Evolutionary conservation across 2,329 filamentous ascomycete genomes (phyloP).

Genomic region (Graphilbum sp.): DNA sequence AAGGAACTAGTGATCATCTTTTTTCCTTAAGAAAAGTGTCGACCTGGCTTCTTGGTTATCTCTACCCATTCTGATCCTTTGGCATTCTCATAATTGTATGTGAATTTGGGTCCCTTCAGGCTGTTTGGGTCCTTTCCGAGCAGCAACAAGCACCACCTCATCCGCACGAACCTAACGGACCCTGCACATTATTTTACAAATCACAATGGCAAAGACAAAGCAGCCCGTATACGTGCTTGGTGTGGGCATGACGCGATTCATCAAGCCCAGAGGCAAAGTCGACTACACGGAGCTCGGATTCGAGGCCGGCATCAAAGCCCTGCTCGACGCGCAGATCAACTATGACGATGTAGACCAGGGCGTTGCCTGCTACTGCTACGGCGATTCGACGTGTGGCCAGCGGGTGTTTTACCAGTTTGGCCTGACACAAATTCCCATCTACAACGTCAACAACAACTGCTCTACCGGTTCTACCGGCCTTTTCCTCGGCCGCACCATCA

Average conservation of each 20-base stretch:
- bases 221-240: constrained; percentile 69
- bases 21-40: neutral
- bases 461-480: constrained; percentile 87
- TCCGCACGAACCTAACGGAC: no score
- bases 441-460: constrained; percentile 99
- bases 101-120: no score
- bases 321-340: constrained; percentile 74
- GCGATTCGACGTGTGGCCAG: constrained; percentile 87
- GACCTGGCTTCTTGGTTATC: neutral
- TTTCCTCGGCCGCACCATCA: constrained; percentile 65
- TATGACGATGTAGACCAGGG: constrained; percentile 95
- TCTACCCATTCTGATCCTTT: neutral
- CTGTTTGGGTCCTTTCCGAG: no score
- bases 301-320: constrained; percentile 78
- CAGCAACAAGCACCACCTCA: no score
- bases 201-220: constrained; percentile 30
- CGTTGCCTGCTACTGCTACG: constrained; percentile 96
- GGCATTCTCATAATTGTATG: neutral
- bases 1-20: no score
- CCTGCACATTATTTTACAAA: no score
- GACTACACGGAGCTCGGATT: constrained; percentile 92
- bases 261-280: constrained; percentile 86
- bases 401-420: constrained; percentile 98
- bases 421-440: constrained; percentile 90
- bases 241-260: constrained; percentile 98